Evolutionary conservation across 192 early-diverging fungal genomes (phyloP), one percentile per base, ranked within the genome.

Genomic region (Kickxella alabastrina): DNA sequence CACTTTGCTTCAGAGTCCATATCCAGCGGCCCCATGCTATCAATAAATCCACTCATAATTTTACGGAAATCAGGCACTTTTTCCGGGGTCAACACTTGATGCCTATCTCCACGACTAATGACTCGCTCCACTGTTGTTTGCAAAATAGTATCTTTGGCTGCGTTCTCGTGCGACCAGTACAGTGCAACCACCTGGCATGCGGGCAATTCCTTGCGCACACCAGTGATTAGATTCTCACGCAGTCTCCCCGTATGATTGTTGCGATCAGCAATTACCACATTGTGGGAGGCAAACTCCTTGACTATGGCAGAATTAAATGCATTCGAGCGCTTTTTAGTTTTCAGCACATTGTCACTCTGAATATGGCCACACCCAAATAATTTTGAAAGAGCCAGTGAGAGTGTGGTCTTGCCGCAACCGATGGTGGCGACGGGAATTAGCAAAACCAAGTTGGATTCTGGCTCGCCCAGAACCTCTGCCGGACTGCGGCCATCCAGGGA

Each of bases 181-280:
- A 93, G 43, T 0, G 83, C 86, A 5, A 93, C 68, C 22, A 92
- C 78, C n/a, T 59, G 60, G 14, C 86, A 83, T 32, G 70, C 72
- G 21, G 86, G 86, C 49, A 80, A 83, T 25, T 54, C 45, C 10
- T 53, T 51, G 34, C 57, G 72, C 21, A 95, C 80, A 0, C 49
- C 51, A 3, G 50, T 35, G 8, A 67, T 76, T 24, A 92, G 67
- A 1, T 52, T 56, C 46, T 63, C 19, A 21, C 90, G 79, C 39
- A 84, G 75, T 27, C 68, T 37, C 2, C 23, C 32, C 19, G 83
- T 12, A 51, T 90, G 87, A 69, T 90, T 89, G 75, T 83, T 87
- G 8, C 80, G 73, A 59, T 95, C 93, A 7, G 89, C 91, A 73
- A 86, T 82, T 1, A 95, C 91, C 41, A 89, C 68, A 3, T 75